phyloP scores from a whole-genome alignment of 2,329 filamentous ascomycete species.

The Colletotrichum kahawae region DNA sequence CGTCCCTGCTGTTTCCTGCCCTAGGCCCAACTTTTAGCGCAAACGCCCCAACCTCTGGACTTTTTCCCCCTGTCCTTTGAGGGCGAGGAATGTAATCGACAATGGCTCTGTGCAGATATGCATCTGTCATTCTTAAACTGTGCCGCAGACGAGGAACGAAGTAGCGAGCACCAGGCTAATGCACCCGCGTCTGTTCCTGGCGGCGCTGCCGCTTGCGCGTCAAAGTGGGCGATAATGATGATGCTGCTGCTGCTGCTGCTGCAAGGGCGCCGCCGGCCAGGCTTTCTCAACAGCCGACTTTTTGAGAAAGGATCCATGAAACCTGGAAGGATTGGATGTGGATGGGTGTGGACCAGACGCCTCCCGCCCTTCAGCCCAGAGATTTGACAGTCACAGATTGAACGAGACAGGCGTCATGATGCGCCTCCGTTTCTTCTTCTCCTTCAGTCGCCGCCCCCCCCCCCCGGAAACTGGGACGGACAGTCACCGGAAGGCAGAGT shows the following conservation, averaged over 20 bases:
- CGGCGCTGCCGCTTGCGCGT: background rate
- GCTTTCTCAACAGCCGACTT: background rate
- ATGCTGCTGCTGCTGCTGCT: background rate
- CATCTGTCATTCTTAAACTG: background rate
- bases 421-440: background rate
- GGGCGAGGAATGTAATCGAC: background rate
- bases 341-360: background rate
- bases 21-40: slow-evolving; percentile 1
- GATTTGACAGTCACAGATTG: background rate
- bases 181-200: background rate
- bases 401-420: slow-evolving; percentile 1
- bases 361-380: background rate
- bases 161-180: background rate
- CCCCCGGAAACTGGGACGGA: background rate
- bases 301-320: background rate
- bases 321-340: background rate
- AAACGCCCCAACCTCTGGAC: slow-evolving; percentile 1
- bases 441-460: background rate
- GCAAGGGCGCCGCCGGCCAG: background rate
- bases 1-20: slow-evolving; percentile 1
- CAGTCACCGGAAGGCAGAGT: background rate
- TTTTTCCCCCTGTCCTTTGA: background rate
- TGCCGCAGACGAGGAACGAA: background rate
- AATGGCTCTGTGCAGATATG: background rate
- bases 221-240: background rate